Percentiles rank a stretch among this genome's conserved stretches.
phyloP scores from a whole-genome alignment of 2,329 filamentous ascomycete genomes.

The Harringtonia aguacate region DNA sequence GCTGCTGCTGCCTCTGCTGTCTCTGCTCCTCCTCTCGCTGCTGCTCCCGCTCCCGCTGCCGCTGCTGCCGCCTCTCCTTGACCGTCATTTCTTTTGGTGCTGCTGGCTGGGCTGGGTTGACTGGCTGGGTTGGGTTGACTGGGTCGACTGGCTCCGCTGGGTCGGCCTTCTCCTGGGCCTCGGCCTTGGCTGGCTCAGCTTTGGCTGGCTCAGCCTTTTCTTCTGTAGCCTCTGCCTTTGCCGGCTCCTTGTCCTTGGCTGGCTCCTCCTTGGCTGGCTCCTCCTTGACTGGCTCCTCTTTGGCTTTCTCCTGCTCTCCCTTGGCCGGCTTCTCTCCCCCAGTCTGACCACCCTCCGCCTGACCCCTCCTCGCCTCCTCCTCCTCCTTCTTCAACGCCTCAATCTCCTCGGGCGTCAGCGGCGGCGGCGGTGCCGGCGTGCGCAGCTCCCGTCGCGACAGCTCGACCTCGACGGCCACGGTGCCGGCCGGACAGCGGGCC shows the following conservation, averaged over 20 bases:
- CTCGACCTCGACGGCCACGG: constrained; percentile 43
- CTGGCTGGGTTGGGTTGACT: no score
- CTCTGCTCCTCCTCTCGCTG: neutral
- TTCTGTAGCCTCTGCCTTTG: neutral
- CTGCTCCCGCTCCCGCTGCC: neutral
- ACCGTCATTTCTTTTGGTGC: neutral
- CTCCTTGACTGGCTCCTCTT: no score
- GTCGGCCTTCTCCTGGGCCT: neutral
- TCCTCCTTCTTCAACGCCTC: constrained; percentile 1
- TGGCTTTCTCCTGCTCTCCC: neutral
- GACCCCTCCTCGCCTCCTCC: neutral
- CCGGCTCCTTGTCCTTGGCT: neutral
- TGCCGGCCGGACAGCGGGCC: constrained; percentile 23
- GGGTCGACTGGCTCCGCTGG: neutral
- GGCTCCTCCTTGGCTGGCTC: neutral
- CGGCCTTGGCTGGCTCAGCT: neutral
- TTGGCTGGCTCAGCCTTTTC: neutral
- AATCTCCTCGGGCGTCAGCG: constrained; percentile 3
- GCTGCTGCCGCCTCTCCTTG: neutral
- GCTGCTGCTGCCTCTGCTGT: neutral
- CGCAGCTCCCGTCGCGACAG: constrained; percentile 38
- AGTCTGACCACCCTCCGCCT: neutral
- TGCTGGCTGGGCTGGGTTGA: neutral
- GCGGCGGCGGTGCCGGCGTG: constrained; percentile 2
- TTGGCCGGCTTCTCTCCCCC: neutral